Conservation (phyloP, 2,329 filamentous ascomycete species). For the Colletotrichum sp. region DNA sequence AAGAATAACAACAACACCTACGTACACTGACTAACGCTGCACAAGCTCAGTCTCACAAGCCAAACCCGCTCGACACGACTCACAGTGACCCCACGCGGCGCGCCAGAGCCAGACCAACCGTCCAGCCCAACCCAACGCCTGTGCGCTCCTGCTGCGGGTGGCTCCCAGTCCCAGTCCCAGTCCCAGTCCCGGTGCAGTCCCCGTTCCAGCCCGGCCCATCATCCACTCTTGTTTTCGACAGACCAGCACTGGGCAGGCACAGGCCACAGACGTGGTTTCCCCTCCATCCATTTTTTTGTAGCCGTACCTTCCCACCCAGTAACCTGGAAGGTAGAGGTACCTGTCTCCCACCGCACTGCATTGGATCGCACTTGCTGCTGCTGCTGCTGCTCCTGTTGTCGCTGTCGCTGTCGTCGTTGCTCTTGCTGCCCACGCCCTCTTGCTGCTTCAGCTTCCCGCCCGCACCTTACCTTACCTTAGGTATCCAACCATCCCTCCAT, state of each 20-base stretch:
- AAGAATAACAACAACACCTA: background rate
- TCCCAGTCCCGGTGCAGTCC: background rate
- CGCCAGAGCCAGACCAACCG: background rate
- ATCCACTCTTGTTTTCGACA: background rate
- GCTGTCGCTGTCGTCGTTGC: background rate
- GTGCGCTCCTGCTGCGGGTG: background rate
- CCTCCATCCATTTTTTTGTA: background rate
- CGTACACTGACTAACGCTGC: background rate
- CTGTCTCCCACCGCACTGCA: background rate
- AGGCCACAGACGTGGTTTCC: background rate
- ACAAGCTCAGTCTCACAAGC: background rate
- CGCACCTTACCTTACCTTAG: background rate
- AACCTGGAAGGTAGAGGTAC: background rate
- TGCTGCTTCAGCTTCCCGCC: background rate
- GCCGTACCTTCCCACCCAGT: background rate
- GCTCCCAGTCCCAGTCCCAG: background rate
- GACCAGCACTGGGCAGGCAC: background rate
- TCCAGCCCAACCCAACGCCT: background rate
- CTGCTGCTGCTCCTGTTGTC: background rate
- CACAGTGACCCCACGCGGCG: background rate
- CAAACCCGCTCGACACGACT: background rate
- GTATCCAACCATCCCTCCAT: background rate
- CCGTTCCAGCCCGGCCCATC: constrained; percentile 17
- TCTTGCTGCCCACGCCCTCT: background rate
- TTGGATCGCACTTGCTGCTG: background rate